phyloP scores from a whole-genome alignment of 176 grass and related monocot species.

The Aechmea fasciata region DNA sequence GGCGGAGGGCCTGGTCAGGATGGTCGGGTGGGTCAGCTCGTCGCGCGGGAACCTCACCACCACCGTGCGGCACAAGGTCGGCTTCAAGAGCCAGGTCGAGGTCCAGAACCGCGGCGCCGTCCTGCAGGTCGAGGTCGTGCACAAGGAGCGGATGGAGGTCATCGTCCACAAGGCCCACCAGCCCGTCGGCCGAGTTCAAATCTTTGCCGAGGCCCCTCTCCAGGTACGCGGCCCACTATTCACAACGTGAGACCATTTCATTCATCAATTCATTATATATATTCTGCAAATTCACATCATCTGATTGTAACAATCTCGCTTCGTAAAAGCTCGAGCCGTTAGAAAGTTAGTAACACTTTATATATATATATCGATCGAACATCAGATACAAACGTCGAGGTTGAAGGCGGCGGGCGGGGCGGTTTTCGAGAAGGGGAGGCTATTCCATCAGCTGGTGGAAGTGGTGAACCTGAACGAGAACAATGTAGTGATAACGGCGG shows the following conservation, averaged over 20 bases:
- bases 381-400: neutral
- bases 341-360: too few species aligned
- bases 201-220: conserved; percentile 5
- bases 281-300: too few species aligned
- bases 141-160: conserved; percentile 13
- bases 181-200: neutral
- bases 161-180: neutral
- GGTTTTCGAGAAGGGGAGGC: neutral
- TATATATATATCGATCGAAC: too few species aligned
- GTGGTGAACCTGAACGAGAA: neutral
- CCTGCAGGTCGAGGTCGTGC: conserved; percentile 1
- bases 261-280: too few species aligned
- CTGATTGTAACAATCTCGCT: too few species aligned
- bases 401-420: neutral
- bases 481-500: neutral
- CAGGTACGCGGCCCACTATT: neutral
- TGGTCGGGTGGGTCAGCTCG: conserved; percentile 13
- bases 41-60: conserved; percentile 4
- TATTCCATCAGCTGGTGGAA: conserved; percentile 11
- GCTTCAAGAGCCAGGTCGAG: conserved; percentile 15
- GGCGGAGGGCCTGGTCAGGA: conserved; percentile 3
- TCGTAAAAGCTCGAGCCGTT: too few species aligned
- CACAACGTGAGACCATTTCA: too few species aligned
- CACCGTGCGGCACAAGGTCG: conserved; percentile 10
- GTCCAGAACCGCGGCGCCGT: conserved; percentile 14